phyloP scores from a whole-genome alignment of 225 moss, liverwort and hornwort genomes.

The Pseudisothecium myosuroides region DNA sequence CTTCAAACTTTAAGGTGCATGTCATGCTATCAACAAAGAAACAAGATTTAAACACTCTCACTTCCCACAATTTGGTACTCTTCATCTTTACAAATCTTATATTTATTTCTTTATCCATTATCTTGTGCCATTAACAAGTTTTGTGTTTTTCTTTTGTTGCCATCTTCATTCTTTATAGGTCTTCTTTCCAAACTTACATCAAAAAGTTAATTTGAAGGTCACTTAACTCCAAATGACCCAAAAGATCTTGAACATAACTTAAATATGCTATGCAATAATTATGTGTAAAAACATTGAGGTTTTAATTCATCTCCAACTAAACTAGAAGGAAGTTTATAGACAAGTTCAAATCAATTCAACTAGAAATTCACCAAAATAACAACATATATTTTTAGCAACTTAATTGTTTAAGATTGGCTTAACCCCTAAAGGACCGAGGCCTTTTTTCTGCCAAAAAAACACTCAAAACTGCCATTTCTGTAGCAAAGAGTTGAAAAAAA shows the following conservation, averaged over 20 bases:
- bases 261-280: not conserved
- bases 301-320: not conserved
- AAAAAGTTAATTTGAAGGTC: not conserved
- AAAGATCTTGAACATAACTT: too few relatives aligned
- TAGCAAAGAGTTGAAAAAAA: too few relatives aligned
- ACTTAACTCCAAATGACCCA: not conserved
- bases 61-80: too few relatives aligned
- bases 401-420: not conserved
- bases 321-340: not conserved
- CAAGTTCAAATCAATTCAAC: not conserved
- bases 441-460: too few relatives aligned
- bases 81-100: not conserved
- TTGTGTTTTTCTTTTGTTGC: not conserved
- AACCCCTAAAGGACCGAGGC: too few relatives aligned
- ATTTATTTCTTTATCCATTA: fast-evolving
- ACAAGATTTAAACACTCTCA: not conserved
- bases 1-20: not conserved
- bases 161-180: too few relatives aligned
- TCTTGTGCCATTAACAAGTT: not conserved
- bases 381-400: not conserved
- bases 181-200: not conserved
- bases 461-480: too few relatives aligned
- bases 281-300: not conserved
- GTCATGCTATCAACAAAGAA: not conserved
- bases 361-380: not conserved